Evolutionary conservation across 805 yeast genomes (phyloP).

Genomic region (Starmerella bacillaris): DNA sequence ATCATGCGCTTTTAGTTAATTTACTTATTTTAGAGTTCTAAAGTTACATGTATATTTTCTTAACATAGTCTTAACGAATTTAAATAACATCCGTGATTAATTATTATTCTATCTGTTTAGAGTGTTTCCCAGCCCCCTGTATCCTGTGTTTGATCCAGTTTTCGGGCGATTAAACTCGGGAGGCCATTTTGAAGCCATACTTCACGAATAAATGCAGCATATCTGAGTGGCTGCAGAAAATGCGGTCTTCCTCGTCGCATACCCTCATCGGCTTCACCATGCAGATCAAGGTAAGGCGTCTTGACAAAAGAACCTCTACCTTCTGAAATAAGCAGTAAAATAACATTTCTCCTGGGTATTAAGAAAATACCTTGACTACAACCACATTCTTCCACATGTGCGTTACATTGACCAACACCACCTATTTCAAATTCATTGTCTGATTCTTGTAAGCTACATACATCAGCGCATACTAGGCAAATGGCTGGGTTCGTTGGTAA

Average conservation of each 20-base stretch:
- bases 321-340: constrained; percentile 41
- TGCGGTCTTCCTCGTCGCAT: constrained; percentile 54
- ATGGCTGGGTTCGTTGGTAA: constrained; percentile 53
- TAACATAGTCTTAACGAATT: no score
- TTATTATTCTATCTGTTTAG: constrained; percentile 22
- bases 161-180: constrained; percentile 59
- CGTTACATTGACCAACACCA: constrained; percentile 58
- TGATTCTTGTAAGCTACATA: constrained; percentile 44
- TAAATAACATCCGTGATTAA: no score
- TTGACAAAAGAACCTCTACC: constrained; percentile 70
- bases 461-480: constrained; percentile 64
- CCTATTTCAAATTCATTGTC: constrained; percentile 27
- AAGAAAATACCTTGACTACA: constrained; percentile 53
- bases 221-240: constrained; percentile 40
- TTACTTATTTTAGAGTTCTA: no score
- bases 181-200: constrained; percentile 68
- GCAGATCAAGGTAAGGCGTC: constrained; percentile 70
- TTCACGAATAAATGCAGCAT: constrained; percentile 44
- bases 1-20: no score
- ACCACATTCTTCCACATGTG: constrained; percentile 43
- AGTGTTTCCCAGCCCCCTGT: constrained; percentile 93
- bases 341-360: constrained; percentile 47
- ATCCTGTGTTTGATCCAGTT: constrained; percentile 60
- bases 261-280: constrained; percentile 71
- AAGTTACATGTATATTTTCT: no score